Evolutionary conservation across 371 early-diverging fungal genomes (phyloP), one percentile per base, ranked within the genome.

Genomic region (Gilbertella persicaria): DNA sequence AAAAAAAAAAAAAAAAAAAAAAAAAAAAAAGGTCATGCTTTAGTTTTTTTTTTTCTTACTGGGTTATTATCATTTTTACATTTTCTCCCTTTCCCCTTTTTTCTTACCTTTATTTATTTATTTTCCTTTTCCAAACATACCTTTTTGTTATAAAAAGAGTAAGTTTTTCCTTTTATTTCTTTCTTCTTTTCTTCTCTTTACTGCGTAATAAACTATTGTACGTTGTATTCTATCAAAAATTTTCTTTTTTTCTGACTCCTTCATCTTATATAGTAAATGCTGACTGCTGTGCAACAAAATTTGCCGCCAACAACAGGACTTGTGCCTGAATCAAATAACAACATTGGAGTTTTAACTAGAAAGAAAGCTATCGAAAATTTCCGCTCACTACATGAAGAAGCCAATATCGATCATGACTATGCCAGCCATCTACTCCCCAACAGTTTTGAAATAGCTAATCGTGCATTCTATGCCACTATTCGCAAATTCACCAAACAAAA

Each of bases 391-490:
- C 3, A 33, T 8, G 33, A 33, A 33, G 33, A 33, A 5, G 10
- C 4, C 10, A 13, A 8, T 33, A 10, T 33, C 13, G 33, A 33
- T 33, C 12, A 33, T 2, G 33, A 33, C n/a, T n/a, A n/a, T n/a
- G n/a, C n/a, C n/a, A n/a, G n/a, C n/a, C n/a, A n/a, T n/a, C n/a
- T n/a, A n/a, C n/a, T n/a, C n/a, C 25, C 42, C 5, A 25, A 23
- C 24, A 39, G 55, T 28, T 68, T 66, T 50, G 69, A 73, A 43
- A 57, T 65, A 14, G 73, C 73, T 0, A 66, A 62, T 26, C 71
- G 78, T 14, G 68, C 66, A 7, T 77, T 71, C 38, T 71, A 71
- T 64, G 73, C 71, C 2, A 77, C 78, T 4, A 68, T 73, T 46
- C 52, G 71, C 26, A 77, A 77, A 45, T 73, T 77, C 26, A 57